Conservation (phyloP, 106 monocot species). For the Allium fistulosum region DNA sequence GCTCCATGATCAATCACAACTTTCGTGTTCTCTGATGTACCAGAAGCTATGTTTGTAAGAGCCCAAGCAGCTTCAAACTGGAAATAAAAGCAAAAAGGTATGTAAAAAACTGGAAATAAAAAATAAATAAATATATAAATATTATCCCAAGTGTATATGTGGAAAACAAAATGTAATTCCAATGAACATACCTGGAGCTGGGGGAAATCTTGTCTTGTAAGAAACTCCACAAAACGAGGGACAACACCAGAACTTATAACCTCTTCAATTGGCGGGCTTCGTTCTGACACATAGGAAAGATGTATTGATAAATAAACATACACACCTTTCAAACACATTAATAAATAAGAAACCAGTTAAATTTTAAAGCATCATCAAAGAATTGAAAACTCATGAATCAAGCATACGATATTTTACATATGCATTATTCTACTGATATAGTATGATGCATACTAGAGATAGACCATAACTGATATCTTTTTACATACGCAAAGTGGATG, state of each 20-base stretch:
- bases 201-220: conserved; percentile 61
- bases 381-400: too few relatives aligned
- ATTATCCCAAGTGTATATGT: not conserved
- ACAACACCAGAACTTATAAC: conserved; percentile 66
- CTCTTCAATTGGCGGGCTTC: conserved; percentile 72
- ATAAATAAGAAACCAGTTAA: too few relatives aligned
- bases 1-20: conserved; percentile 57
- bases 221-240: conserved; percentile 63
- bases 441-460: too few relatives aligned
- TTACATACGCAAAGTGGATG: too few relatives aligned
- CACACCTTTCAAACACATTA: too few relatives aligned
- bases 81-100: not conserved
- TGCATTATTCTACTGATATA: too few relatives aligned
- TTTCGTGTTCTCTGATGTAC: conserved; percentile 53
- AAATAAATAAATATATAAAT: conserved; percentile 3
- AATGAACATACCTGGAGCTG: conserved; percentile 46
- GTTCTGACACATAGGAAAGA: conserved; percentile 18
- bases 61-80: conserved; percentile 67
- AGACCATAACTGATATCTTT: too few relatives aligned
- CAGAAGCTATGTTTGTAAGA: conserved; percentile 55
- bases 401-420: too few relatives aligned
- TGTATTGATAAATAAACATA: too few relatives aligned
- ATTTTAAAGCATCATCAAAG: too few relatives aligned
- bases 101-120: not conserved
- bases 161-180: not conserved